Evolutionary conservation across 2,329 filamentous ascomycete genomes (phyloP), one percentile per base, ranked within the genome.

Genomic region (Gaeumannomyces tritici): DNA sequence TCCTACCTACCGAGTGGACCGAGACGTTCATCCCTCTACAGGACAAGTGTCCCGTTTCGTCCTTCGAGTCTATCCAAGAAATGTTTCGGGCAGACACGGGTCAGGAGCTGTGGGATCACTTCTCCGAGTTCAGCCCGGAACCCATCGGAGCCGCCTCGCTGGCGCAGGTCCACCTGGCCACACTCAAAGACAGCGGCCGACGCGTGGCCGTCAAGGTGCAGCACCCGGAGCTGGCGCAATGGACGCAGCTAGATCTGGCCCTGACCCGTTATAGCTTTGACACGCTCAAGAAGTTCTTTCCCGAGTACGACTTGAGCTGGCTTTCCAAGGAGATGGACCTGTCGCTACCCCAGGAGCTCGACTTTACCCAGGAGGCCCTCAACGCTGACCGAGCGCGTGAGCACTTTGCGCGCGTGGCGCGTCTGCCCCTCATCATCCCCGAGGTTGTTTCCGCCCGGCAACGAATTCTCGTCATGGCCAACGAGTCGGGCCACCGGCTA

Each of bases 301-400:
- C 96, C 2, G 93, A 98, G 69, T 99, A 99, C 74, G 95, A 99
- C 73, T 81, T 99, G 31, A 93, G 96, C 71, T 99, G 95, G 95
- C 79, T 99, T 12, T 93, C 91, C 1, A 86, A 88, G 9, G 95
- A 99, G 75, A 96, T 99, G 89, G 91, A 97, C 64, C 77, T 86
- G 26, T 97, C 92, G 3, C 77, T 99, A 8, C 95, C 95, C 0
- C 88, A 93, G 72, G 95, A 99, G 74, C 80, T 99, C 61, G 89
- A 99, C 72, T 99, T 99, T 71, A 80, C 85, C 54, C 86, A 86
- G 69, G 95, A 99, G 73, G 95, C 89, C 5, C 76, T 86, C 61
- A 99, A 99, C 73, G 93, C 96, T 12, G 83, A 80, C 57, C 84
- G 89, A 59, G 90, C 91, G 51, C 86, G 88, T 71, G 83, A 89